phyloP scores from a whole-genome alignment of 768 basidiomycete species.

The Suillus occidentalis region DNA sequence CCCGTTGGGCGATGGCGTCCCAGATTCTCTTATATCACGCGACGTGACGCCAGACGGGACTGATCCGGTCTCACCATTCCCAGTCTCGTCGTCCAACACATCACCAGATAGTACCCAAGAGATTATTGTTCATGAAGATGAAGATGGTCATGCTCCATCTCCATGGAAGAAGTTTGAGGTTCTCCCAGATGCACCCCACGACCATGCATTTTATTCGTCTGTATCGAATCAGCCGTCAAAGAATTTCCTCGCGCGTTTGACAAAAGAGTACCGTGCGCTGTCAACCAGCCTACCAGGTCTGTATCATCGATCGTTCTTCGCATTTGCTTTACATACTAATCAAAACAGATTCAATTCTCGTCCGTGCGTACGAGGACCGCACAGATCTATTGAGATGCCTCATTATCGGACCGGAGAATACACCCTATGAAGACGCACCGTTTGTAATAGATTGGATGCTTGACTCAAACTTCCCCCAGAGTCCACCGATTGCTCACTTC shows the following conservation, averaged over 20 bases:
- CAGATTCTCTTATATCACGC: constrained; percentile 16
- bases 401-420: constrained; percentile 91
- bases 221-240: constrained; percentile 65
- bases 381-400: constrained; percentile 83
- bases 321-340: constrained; percentile 2
- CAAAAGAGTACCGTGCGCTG: constrained; percentile 82
- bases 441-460: constrained; percentile 95
- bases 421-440: constrained; percentile 93
- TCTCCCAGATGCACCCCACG: constrained; percentile 68
- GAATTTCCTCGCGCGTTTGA: constrained; percentile 71
- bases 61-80: constrained; percentile 25
- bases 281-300: constrained; percentile 80
- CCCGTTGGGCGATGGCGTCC: constrained; percentile 19
- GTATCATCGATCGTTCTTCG: constrained; percentile 17
- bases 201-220: constrained; percentile 78
- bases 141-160: constrained; percentile 37
- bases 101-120: constrained; percentile 35
- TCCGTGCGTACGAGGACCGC: constrained; percentile 89
- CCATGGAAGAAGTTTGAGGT: constrained; percentile 84
- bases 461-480: constrained; percentile 79
- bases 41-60: constrained; percentile 20
- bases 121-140: constrained; percentile 23
- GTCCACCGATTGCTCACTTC: constrained; percentile 87
- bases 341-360: constrained; percentile 74
- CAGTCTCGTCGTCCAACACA: constrained; percentile 28